phyloP scores from a whole-genome alignment of 1,284 basidiomycete genomes.

The Sphagnurus paluster region DNA sequence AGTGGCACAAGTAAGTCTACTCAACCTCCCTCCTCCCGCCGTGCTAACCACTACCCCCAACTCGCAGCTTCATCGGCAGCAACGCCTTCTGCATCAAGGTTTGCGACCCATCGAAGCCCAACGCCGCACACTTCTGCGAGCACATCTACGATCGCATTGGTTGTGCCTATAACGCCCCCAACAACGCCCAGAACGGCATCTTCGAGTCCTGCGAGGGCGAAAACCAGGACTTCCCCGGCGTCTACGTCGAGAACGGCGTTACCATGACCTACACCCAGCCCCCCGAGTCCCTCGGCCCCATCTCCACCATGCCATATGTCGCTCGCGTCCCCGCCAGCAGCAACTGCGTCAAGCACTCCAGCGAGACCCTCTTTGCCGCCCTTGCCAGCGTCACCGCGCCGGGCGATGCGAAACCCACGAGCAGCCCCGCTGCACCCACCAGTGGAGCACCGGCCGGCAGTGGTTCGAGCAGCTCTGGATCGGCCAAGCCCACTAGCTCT shows the following conservation, averaged over 20 bases:
- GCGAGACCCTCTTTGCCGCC: slow-evolving; percentile 48
- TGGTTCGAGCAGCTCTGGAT: slow-evolving; percentile 1
- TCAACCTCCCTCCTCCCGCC: background rate
- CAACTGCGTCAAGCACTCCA: slow-evolving; percentile 56
- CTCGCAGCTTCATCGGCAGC: slow-evolving; percentile 28
- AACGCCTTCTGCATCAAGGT: slow-evolving; percentile 32
- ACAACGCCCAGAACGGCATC: slow-evolving; percentile 51
- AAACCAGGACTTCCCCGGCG: slow-evolving; percentile 46
- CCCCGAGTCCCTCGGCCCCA: slow-evolving; percentile 55
- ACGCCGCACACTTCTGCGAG: slow-evolving; percentile 28
- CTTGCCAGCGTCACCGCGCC: slow-evolving; percentile 30
- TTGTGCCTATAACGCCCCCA: slow-evolving; percentile 70
- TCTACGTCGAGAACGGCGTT: slow-evolving; percentile 38
- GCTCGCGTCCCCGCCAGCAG: slow-evolving; percentile 58
- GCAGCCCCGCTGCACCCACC: slow-evolving; percentile 9
- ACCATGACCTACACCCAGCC: slow-evolving; percentile 59
- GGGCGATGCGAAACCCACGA: slow-evolving; percentile 11
- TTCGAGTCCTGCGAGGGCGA: slow-evolving; percentile 68
- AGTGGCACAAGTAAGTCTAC: slow-evolving; percentile 53
- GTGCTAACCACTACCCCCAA: background rate
- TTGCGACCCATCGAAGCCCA: slow-evolving; percentile 28
- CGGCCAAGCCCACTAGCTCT: background rate
- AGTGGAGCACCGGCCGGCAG: background rate
- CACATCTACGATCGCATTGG: slow-evolving; percentile 70
- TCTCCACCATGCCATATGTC: slow-evolving; percentile 58